Evolutionary conservation across 2,329 filamentous ascomycete species (phyloP).

Genomic region (Mollisia scopiformis): DNA sequence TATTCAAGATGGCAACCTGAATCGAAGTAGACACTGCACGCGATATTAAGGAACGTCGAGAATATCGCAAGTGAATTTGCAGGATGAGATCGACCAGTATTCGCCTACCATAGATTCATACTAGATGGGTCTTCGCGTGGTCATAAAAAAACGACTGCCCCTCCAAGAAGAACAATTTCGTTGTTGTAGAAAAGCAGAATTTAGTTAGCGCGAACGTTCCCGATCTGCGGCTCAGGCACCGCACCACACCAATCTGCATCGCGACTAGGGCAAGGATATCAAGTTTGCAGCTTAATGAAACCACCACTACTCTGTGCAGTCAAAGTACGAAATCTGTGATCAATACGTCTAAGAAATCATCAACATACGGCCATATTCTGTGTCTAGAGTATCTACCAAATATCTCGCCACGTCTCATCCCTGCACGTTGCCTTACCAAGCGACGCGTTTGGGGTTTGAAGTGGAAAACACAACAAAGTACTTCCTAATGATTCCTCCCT

Average conservation of each 20-base stretch:
- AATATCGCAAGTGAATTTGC: slow-evolving; percentile 1
- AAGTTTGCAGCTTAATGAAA: too few species aligned
- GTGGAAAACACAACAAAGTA: too few species aligned
- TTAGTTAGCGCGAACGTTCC: slow-evolving; percentile 1
- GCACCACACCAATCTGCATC: too few species aligned
- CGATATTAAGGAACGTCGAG: background rate
- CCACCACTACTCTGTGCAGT: too few species aligned
- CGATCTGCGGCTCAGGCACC: background rate
- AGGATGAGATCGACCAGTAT: background rate
- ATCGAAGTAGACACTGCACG: background rate
- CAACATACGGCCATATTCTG: too few species aligned
- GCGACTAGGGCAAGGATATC: too few species aligned
- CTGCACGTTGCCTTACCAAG: too few species aligned
- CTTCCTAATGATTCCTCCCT: too few species aligned
- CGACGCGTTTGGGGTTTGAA: too few species aligned
- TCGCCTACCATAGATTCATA: slow-evolving; percentile 9
- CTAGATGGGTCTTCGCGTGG: slow-evolving; percentile 1
- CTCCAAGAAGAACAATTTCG: background rate
- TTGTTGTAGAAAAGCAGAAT: slow-evolving; percentile 1
- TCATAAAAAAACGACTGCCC: slow-evolving; percentile 5
- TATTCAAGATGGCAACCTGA: slow-evolving; percentile 9
- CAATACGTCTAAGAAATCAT: background rate
- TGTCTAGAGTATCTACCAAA: too few species aligned
- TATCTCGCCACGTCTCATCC: too few species aligned
- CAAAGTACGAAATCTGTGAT: too few species aligned